Percentiles rank a stretch among this genome's conserved stretches.
phyloP scores from a whole-genome alignment of 108 stramenopile genomes.

The Pseudonitzschia multiseries region DNA sequence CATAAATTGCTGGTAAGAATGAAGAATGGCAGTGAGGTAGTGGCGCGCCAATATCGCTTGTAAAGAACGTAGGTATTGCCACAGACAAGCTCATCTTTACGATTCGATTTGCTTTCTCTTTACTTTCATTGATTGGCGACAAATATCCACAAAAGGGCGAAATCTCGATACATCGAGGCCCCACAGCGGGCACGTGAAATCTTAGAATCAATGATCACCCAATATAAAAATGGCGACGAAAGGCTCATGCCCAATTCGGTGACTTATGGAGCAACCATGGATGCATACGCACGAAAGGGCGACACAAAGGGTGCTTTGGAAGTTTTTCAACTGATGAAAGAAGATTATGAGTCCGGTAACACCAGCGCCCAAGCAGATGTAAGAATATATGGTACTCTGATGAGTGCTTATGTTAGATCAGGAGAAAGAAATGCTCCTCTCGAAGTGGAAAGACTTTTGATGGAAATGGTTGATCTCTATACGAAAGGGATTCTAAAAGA shows the following conservation, averaged over 20 bases:
- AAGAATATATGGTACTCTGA: background rate
- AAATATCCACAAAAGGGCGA: background rate
- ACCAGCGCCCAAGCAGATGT: background rate
- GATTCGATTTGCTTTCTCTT: background rate
- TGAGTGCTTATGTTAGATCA: background rate
- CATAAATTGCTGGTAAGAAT: conserved; percentile 1
- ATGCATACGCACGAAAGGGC: conserved; percentile 76
- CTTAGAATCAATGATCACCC: background rate
- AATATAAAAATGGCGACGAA: conserved; percentile 3
- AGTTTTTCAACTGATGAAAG: background rate
- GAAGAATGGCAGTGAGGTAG: background rate
- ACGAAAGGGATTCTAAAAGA: background rate
- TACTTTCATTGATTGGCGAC: background rate
- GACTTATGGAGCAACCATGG: conserved; percentile 84
- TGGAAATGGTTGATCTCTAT: background rate
- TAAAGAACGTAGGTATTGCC: background rate
- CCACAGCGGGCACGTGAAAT: background rate
- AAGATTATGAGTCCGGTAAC: conserved; percentile 10
- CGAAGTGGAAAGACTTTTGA: background rate
- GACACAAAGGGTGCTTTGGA: conserved; percentile 24
- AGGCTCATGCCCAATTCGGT: conserved; percentile 25
- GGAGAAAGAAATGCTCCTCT: background rate
- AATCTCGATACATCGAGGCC: background rate
- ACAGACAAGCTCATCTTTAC: background rate
- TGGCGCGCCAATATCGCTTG: background rate